Conservation (phyloP, 2,329 filamentous ascomycete genomes). For the Penicillium brevicompactum region DNA sequence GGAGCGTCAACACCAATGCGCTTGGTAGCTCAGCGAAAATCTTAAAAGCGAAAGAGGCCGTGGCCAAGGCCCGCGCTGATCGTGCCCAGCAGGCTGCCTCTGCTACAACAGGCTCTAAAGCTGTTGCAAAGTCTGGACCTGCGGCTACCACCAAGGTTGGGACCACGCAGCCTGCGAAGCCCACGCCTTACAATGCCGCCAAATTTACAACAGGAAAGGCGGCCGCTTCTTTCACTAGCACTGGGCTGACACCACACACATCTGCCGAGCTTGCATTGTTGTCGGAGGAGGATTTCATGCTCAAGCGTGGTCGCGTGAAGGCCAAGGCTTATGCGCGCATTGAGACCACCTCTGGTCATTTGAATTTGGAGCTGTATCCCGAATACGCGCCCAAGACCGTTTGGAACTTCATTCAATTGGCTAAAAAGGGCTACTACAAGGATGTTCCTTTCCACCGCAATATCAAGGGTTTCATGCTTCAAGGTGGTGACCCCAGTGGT, state of each 20-base stretch:
- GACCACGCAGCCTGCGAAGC: constrained; percentile 34
- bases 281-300: constrained; percentile 94
- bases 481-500: constrained; percentile 91
- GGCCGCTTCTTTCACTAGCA: constrained; percentile 93
- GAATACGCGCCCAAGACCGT: constrained; percentile 91
- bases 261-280: constrained; percentile 82
- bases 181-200: constrained; percentile 76
- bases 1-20: constrained; percentile 75
- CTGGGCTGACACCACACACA: constrained; percentile 88
- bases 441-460: constrained; percentile 86
- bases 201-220: constrained; percentile 87
- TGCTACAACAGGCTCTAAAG: constrained; percentile 45
- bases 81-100: constrained; percentile 62
- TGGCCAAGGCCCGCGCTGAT: constrained; percentile 83
- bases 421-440: constrained; percentile 88
- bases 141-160: constrained; percentile 23
- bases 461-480: constrained; percentile 96
- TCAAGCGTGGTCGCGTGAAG: constrained; percentile 86
- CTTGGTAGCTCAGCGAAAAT: constrained; percentile 82
- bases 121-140: constrained; percentile 26
- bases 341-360: constrained; percentile 77
- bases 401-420: constrained; percentile 91
- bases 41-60: constrained; percentile 84
- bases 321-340: constrained; percentile 89
- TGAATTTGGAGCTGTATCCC: constrained; percentile 87